Evolutionary conservation across 2,329 filamentous ascomycete species (phyloP), one percentile per base, ranked within the genome.

Genomic region (Penicillium sp.): DNA sequence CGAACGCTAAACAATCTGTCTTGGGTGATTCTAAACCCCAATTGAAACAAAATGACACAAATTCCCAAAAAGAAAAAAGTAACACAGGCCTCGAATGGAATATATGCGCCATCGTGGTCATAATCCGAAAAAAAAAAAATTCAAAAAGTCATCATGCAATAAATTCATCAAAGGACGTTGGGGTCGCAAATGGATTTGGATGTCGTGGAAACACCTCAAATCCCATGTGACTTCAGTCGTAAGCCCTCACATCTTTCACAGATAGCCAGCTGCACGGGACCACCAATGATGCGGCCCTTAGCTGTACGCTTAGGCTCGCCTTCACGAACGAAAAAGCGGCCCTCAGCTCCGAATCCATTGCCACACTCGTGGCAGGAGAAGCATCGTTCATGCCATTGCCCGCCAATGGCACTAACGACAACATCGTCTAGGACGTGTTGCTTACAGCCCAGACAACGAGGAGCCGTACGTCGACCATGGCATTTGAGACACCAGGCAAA

Each of bases 401-500:
- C 87, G 5, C 91, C 93, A 39, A 99, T 79, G 0, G 94, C 94
- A 69, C 89, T 88, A 18, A 99, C 87, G 55, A 97, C 95, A 69
- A 93, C 86, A 46, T 96, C 88, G 42, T 96, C 93, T 48, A 94
- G 87, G 50, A 97, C 92, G 8, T 92, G 89, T 67, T 83, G 86
- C 66, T 85, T 86, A 76, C 94, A 99, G 66, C 88, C 91, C 64
- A 85, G 84, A 75, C 94, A 99, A 75, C 96, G 95, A 42, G 91
- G 89, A 11, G 89, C 90, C 11, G 92, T 97, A 29, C 94, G 86
- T 69, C 92, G 90, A 13, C 92, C 95, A 77, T 97, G 93, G 71
- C 94, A 99, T 19, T 83, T 83, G 43, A 97, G 85, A 75, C 94
- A 99, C 92, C 94, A 99, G 5, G 94, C 94, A 73, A 96, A 97